phyloP scores from a whole-genome alignment of 2,329 filamentous ascomycete species.

The Rhynchosporium agropyri region DNA sequence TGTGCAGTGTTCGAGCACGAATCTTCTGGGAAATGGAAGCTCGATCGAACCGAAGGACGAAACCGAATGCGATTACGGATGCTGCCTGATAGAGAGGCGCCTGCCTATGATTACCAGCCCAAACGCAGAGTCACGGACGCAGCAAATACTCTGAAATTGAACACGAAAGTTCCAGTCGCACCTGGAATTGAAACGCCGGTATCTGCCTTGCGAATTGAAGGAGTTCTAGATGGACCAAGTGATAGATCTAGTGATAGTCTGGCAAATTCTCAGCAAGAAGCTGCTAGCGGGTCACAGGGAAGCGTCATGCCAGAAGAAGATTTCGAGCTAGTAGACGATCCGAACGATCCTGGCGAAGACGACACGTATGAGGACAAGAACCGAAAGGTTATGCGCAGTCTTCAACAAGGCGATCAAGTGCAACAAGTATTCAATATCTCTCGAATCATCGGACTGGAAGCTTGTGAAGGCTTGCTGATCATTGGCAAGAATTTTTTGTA shows the following conservation, averaged over 20 bases:
- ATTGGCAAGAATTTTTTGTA: slow-evolving; percentile 91
- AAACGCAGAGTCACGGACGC: slow-evolving; percentile 67
- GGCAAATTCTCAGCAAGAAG: slow-evolving; percentile 26
- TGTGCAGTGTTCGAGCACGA: slow-evolving; percentile 77
- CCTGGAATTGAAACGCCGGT: slow-evolving; percentile 23
- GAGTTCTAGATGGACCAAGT: slow-evolving; percentile 25
- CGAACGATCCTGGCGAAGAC: slow-evolving; percentile 80
- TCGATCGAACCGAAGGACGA: slow-evolving; percentile 92
- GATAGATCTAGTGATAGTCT: slow-evolving; percentile 24
- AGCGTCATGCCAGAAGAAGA: slow-evolving; percentile 68
- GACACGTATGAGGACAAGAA: slow-evolving; percentile 96
- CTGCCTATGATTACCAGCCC: slow-evolving; percentile 77
- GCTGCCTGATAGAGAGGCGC: slow-evolving; percentile 72
- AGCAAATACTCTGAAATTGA: slow-evolving; percentile 44
- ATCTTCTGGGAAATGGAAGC: slow-evolving; percentile 75
- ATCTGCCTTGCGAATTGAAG: slow-evolving; percentile 21
- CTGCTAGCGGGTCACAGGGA: slow-evolving; percentile 29
- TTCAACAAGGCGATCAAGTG: slow-evolving; percentile 88
- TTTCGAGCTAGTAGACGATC: slow-evolving; percentile 94
- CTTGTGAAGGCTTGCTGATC: slow-evolving; percentile 90
- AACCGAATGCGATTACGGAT: slow-evolving; percentile 92
- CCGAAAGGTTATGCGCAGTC: slow-evolving; percentile 91
- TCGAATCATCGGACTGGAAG: slow-evolving; percentile 89
- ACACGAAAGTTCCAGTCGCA: slow-evolving; percentile 31
- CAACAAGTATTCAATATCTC: slow-evolving; percentile 96